Evolutionary conservation across 2,329 filamentous ascomycete genomes (phyloP), one percentile per base, ranked within the genome.

Genomic region (Hypoxylon sp.): DNA sequence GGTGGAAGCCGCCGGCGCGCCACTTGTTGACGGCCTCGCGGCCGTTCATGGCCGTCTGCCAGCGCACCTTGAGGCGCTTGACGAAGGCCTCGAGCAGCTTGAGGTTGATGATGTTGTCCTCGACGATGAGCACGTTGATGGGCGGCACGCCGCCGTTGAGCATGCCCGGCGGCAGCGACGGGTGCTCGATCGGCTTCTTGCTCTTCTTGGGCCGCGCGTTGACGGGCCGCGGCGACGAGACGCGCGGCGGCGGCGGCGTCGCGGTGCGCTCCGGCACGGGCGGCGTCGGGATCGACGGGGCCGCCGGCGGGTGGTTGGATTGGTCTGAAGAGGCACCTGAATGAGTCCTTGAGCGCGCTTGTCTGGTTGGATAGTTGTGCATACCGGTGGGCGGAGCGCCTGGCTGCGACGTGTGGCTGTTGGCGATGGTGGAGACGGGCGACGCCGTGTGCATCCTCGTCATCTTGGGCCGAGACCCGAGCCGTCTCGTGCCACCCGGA

Each of bases 51-150:
- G 95, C 95, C n/a, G 92, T 96, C 75, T 95, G 90, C 92, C 94
- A 98, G 27, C 95, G 86, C 5, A 99, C 95, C 71, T 97, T 97
- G 46, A 99, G 82, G 45, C 92, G 84, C 77, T 97, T 97, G 81
- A 98, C 94, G 70, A 99, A 96, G 1, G 93, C 92, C 72, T 97
- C 94, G 29, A 99, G 80, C 8, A 99, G 86, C 70, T 92, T 91
- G 66, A 98, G 80, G 72, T 98, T 99, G 82, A 99, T 98, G 63
- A 95, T 92, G 74, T 99, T 99, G 78, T 99, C 95, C 78, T 99
- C 95, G 11, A 99, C 95, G 59, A 99, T 97, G 38, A 99, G 81
- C 6, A 98, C 93, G 67, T 96, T 98, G 77, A 99, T 98, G 1
- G 95, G 94, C 6, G 95, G 95, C 0, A 98, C 92, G 1, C 88